phyloP scores from a whole-genome alignment of 192 early-diverging fungal species.

The Spinellus fusiger region DNA sequence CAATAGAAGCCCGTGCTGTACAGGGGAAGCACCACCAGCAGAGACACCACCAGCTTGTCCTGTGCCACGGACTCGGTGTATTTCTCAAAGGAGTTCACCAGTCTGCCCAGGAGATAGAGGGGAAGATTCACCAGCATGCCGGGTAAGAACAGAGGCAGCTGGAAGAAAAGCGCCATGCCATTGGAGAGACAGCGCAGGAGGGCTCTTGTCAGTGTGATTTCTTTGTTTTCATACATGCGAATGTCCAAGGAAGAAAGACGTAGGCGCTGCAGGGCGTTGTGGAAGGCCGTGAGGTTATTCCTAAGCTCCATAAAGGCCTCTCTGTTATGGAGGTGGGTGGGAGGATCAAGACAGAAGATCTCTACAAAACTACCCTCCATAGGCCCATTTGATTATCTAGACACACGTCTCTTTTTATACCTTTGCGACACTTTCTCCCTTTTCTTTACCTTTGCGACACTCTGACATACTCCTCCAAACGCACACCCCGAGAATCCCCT shows the following conservation, averaged over 20 bases:
- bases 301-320: slow-evolving; percentile 21
- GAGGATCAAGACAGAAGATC: slow-evolving; percentile 17
- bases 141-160: slow-evolving; percentile 41
- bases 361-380: slow-evolving; percentile 13
- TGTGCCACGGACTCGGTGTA: slow-evolving; percentile 39
- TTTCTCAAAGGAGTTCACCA: slow-evolving; percentile 30
- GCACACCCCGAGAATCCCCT: slow-evolving; percentile 28
- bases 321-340: neutral
- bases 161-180: slow-evolving; percentile 17
- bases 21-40: slow-evolving; percentile 15
- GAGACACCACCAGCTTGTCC: slow-evolving; percentile 31
- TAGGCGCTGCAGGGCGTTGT: slow-evolving; percentile 19
- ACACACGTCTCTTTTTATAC: too few species aligned
- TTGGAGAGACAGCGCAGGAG: slow-evolving; percentile 18
- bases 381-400: neutral
- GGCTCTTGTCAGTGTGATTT: slow-evolving; percentile 25
- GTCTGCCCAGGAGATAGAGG: slow-evolving; percentile 31
- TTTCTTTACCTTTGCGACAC: slow-evolving; percentile 38
- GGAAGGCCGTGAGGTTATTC: slow-evolving; percentile 22
- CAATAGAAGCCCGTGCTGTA: slow-evolving; percentile 27
- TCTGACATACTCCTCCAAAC: slow-evolving; percentile 35
- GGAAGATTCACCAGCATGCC: slow-evolving; percentile 40
- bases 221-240: slow-evolving; percentile 29
- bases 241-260: slow-evolving; percentile 32
- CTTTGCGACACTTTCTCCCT: too few species aligned